Evolutionary conservation across 108 stramenopile species (phyloP).

Genomic region (Fragilariopsis cylindrus): DNA sequence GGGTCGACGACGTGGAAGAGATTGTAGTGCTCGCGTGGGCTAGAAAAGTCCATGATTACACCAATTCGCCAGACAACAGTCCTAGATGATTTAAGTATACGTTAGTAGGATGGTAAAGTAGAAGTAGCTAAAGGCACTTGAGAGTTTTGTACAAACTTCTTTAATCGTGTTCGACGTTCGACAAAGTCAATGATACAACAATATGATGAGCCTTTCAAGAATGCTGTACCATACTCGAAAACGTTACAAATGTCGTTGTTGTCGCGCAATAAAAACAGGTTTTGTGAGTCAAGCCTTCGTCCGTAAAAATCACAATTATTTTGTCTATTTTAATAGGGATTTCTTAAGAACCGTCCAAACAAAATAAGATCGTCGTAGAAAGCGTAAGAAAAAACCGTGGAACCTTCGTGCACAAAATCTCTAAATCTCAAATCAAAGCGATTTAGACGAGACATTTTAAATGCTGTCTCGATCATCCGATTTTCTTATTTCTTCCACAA

Average conservation of each 20-base stretch:
- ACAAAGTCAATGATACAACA: not conserved
- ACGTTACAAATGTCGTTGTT: not conserved
- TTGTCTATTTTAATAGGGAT: not conserved
- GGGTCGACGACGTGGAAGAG: slow-evolving; percentile 69
- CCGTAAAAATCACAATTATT: not conserved
- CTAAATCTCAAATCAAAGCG: no score
- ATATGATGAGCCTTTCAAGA: no score
- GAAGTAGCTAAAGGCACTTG: not conserved
- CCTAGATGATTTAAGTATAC: not conserved
- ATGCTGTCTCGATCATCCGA: no score
- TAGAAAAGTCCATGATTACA: slow-evolving; percentile 78
- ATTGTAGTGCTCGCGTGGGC: slow-evolving; percentile 62
- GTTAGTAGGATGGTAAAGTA: not conserved
- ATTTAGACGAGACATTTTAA: no score
- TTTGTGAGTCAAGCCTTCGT: not conserved
- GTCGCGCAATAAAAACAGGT: not conserved
- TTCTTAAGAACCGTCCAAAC: not conserved
- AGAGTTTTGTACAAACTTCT: not conserved
- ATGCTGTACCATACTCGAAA: not conserved
- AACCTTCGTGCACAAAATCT: no score
- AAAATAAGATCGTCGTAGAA: not conserved
- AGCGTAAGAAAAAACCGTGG: no score
- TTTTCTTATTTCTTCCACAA: no score
- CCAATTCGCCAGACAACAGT: not conserved
- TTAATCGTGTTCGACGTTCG: no score